Conservation (phyloP, 148 eudicot species). For the Spergularia bocconei region DNA sequence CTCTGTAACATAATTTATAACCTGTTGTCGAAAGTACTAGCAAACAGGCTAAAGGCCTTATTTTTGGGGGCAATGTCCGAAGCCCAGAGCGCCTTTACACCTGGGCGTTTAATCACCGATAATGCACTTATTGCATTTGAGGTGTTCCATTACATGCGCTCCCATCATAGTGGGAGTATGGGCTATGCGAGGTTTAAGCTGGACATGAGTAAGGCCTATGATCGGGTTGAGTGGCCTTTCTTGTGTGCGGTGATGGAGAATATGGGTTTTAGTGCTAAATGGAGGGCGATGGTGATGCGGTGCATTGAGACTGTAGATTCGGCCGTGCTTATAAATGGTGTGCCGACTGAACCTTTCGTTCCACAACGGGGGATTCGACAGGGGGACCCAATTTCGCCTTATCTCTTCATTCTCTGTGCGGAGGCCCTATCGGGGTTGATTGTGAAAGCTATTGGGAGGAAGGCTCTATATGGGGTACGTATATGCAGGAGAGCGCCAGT, state of each 20-base stretch:
- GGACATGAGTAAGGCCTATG: constrained; percentile 1
- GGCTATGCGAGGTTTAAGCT: neutral
- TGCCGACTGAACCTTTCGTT: neutral
- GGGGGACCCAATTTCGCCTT: neutral
- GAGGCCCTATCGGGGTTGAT: neutral
- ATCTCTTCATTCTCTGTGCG: neutral
- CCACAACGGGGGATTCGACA: neutral
- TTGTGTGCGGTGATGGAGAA: neutral
- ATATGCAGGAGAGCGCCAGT: neutral
- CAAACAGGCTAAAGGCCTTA: too few species aligned
- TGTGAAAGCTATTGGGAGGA: neutral
- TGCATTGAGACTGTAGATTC: neutral
- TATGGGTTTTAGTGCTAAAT: neutral
- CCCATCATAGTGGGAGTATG: neutral
- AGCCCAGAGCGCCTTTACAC: too few species aligned
- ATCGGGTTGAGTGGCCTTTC: neutral
- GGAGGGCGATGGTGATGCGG: neutral
- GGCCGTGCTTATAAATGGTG: neutral
- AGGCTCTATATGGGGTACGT: neutral
- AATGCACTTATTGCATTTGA: neutral
- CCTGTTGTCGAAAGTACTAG: too few species aligned
- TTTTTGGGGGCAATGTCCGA: too few species aligned
- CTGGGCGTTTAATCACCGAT: neutral
- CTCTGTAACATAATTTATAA: too few species aligned
- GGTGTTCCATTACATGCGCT: neutral